Base-by-base conservation (phyloP, 1,284 basidiomycete species). In the Ganoderma lingzhi region DNA sequence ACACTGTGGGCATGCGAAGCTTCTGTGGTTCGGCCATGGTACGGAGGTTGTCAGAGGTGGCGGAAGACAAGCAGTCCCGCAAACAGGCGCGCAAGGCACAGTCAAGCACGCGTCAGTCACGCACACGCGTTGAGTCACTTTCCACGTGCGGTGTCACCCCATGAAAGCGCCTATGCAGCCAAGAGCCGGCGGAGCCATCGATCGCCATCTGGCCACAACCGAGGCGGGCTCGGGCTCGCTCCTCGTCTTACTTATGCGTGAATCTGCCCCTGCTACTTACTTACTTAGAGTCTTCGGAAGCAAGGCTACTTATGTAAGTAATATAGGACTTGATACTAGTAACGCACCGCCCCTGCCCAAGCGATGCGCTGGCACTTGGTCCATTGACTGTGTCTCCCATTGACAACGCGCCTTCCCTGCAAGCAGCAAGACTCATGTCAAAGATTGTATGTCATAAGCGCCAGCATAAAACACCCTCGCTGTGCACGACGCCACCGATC, bases 1-100 rank as follows among this genome's bases (percentile, higher is more conserved):
- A 41, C 19, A 69, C 61, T 19, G 68, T 62, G n/a, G 68, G 68
- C 64, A 65, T 65, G 6, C 68, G 68, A 42, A 63, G 61, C 32
- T 60, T 69, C 12, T 28, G 45, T 59, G n/a, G 39, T 44, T 67
- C 66, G n/a, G 66, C 41, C 66, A 67, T 67, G 39, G 15, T 42
- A 28, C 5, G 45, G 6, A 42, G 19, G 30, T 17, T 19, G 39
- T 35, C 35, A 23, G n/a, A 23, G 41, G 63, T 63, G 66, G 32
- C 41, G 39, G 55, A 37, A 37, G 39, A 62, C 35, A 41, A 56
- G 39, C 0, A 28, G 23, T 12, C 48, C 32, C 28, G 2, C 30
- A 32, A 44, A 8, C 23, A 61, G 53, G 30, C 66, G 66, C 23
- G 45, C 42, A 30, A 56, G 56, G 51, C 51, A 41, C 39, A 19